Base-by-base conservation (phyloP, 2,329 filamentous ascomycete species). In the Pseudomassariella vexata region DNA sequence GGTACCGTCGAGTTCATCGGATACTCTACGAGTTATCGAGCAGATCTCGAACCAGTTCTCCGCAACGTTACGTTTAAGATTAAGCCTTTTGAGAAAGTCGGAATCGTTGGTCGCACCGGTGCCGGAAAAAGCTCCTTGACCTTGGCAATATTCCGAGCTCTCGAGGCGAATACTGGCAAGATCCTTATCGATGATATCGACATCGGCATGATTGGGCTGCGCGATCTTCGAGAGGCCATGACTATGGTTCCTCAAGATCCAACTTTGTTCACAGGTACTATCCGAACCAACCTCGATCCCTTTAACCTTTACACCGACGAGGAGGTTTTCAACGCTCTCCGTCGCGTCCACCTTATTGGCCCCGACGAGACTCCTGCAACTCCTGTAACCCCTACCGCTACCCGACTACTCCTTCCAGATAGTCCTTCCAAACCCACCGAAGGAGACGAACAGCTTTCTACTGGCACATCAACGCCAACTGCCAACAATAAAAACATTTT, bases 171-270 rank as follows among this genome's bases (percentile, higher is more conserved):
- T 48, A 73, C 77, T 44, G 92, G 92, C 48, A 85, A 83, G 55
- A 95, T 98, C 40, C 53, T 94, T 14, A 86, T 98, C 33, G 92
- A 98, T 46, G 83, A 81, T 41, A 65, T 98, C n/a, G 86, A 96
- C 49, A 87, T 96, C 51, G 81, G 86, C 30, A 66, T 72, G 40
- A 95, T 98, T 42, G 92, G 92, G 6, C 73, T 98, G n/a, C 84
- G 86, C 42, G 90, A 96, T 59, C 68, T 98, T 48, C 84, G 92
- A 34, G 84, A 94, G 61, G 82, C 85, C 28, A 94, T 98, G 48
- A 95, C 94, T 1, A 96, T 98, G 59, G 92, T 98, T 36, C 92
- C 92, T 18, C 92, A 98, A 64, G 92, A 98, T 53, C 92, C 86
- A 34, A 96, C 90, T 0, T 70, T 96, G 1, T 96, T 96, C 61